Percentiles rank a stretch among this genome's conserved stretches.
phyloP scores from a whole-genome alignment of 345 rosid genomes.

The Turritis glabra region DNA sequence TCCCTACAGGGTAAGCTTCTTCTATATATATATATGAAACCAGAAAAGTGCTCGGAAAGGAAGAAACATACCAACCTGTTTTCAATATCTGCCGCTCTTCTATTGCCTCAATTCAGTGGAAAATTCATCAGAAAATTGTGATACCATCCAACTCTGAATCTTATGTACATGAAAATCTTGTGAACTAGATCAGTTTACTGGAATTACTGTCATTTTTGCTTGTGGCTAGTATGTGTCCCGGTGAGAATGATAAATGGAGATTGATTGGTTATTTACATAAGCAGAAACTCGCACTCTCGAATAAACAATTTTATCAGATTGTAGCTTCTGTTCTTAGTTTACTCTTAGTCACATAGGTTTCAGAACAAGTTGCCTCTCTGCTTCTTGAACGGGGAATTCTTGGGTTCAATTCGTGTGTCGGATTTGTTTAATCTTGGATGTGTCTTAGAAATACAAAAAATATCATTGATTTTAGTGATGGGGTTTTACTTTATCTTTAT shows the following conservation, averaged over 20 bases:
- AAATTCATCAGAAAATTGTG: background rate
- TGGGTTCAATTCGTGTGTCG: background rate
- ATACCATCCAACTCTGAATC: background rate
- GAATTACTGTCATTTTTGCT: background rate
- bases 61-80: background rate
- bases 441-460: background rate
- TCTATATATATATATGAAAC: background rate
- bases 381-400: background rate
- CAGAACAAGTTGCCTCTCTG: background rate
- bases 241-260: background rate
- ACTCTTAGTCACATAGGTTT: background rate
- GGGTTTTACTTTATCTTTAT: background rate
- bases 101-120: background rate
- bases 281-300: background rate
- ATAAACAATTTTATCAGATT: background rate
- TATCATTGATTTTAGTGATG: background rate
- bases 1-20: slow-evolving; percentile 58
- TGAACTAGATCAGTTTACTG: background rate
- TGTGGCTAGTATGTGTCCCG: background rate
- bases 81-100: background rate
- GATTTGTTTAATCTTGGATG: background rate
- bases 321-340: background rate
- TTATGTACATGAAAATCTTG: background rate
- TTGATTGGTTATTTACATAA: background rate
- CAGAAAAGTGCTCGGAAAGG: background rate